A percentile compares a stretch with the other conserved stretches of the same genome.
These are phyloP conservation scores for Laetiporus sulphureus DNA, from an alignment of 1,284 basidiomycete genomes.

Conservation along the genomic window DNA sequence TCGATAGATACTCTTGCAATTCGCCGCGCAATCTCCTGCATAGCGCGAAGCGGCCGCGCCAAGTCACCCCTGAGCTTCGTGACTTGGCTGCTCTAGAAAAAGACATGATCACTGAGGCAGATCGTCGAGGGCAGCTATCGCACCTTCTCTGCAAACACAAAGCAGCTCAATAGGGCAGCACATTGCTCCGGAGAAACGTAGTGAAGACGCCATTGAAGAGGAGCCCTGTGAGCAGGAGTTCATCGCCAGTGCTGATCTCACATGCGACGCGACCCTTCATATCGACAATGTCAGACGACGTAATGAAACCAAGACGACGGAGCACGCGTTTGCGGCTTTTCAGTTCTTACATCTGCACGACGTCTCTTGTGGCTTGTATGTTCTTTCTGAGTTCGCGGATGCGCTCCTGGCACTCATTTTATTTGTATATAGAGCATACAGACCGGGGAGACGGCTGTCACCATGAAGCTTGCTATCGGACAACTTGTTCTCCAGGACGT, in stretches of 20 bases:
- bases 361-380: constrained; percentile 86
- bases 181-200: constrained; percentile 85
- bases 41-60: constrained; percentile 83
- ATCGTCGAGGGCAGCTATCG: no score
- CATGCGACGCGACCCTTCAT: constrained; percentile 98
- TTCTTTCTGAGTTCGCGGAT: constrained; percentile 78
- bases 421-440: constrained; percentile 75
- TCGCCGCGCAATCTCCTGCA: constrained; percentile 92
- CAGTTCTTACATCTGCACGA: constrained; percentile 95
- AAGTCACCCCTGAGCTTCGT: constrained; percentile 90
- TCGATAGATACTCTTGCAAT: constrained; percentile 97
- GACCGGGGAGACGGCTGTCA: constrained; percentile 66
- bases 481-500: constrained; percentile 79
- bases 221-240: constrained; percentile 92
- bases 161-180: constrained; percentile 90
- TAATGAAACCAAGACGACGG: constrained; percentile 88
- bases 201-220: constrained; percentile 98
- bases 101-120: background rate
- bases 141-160: constrained; percentile 98
- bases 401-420: constrained; percentile 71
- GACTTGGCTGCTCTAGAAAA: constrained; percentile 76
- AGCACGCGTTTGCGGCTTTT: constrained; percentile 94
- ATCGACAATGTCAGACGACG: constrained; percentile 87
- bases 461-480: constrained; percentile 69
- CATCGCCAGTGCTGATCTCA: constrained; percentile 97